Evolutionary conservation across 176 grass and related monocot species (phyloP), one percentile per base, ranked within the genome.

Genomic region (Raddia distichophylla): DNA sequence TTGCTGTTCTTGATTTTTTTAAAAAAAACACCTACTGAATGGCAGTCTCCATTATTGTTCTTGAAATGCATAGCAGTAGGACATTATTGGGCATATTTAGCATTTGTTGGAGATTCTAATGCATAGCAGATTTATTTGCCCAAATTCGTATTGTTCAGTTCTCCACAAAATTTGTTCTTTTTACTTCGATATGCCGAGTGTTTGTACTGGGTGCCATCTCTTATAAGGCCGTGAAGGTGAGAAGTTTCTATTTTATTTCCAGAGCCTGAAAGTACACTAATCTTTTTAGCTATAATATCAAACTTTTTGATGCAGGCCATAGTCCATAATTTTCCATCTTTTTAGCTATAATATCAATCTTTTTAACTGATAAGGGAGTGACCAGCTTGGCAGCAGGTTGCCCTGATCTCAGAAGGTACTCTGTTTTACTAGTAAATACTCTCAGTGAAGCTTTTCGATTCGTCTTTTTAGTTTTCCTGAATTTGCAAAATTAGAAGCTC

Each of bases 201-300:
- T 67, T 67, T 79, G 35, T 59, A 34, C n/a, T 79, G 67, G 69
- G 53, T 88, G 81, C 81, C 52, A 10, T 5, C 48, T 75, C 74
- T 84, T 67, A 67, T 46, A 20, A 69, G 20, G 12, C 58, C 69
- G 12, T 75, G 60, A 10, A 53, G 75, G 34, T 61, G 45, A 5
- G 13, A 54, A 17, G 8, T 13, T 69, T 84, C 69, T 80, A 46
- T 54, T 84, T 80, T 35, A 17, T 84, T 80, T 75, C 71, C 57
- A 63, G 22, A 52, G 19, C 18, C 76, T 69, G 71, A 73, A 84
- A 67, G 37, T 80, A 80, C 53, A 61, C 19, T 60, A 49, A 2
- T 45, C 27, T 54, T 83, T 64, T 84, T 40, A 76, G 45, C 44
- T 63, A 37, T 60, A 72, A 0, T 19, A 77, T 15, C 73, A 70